phyloP scores from a whole-genome alignment of 805 yeast species.

The Lipomyces sp. region DNA sequence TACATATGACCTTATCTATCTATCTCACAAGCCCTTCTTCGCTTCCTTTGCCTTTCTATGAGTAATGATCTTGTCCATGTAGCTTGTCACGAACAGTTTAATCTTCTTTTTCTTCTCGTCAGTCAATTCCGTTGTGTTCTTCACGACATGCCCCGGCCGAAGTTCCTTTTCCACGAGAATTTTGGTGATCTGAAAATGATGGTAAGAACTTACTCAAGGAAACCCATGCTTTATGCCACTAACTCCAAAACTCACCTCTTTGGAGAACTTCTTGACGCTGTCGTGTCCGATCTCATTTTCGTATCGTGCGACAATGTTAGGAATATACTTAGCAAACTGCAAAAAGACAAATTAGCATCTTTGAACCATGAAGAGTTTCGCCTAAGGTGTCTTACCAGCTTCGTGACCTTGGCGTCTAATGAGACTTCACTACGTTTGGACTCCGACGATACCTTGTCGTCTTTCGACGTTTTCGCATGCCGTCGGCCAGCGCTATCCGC shows the following conservation, averaged over 20 bases:
- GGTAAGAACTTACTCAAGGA: too few species aligned
- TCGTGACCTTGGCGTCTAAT: slow-evolving; percentile 16
- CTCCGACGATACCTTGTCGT: background rate
- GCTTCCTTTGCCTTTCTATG: slow-evolving; percentile 3
- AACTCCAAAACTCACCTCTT: slow-evolving; percentile 44
- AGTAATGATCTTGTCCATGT: slow-evolving; percentile 59
- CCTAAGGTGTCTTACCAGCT: slow-evolving; percentile 7
- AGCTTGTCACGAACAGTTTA: slow-evolving; percentile 56
- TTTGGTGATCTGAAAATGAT: slow-evolving; percentile 52
- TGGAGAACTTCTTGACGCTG: slow-evolving; percentile 69
- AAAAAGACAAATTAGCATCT: slow-evolving; percentile 25
- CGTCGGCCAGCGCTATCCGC: background rate
- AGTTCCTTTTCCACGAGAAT: slow-evolving; percentile 66
- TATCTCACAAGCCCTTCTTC: too few species aligned
- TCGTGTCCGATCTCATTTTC: slow-evolving; percentile 63
- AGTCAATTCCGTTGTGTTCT: slow-evolving; percentile 53
- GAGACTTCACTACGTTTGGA: background rate
- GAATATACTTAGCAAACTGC: slow-evolving; percentile 69
- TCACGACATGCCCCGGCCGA: slow-evolving; percentile 37
- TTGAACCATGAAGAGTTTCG: background rate
- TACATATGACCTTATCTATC: too few species aligned
- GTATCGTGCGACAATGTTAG: slow-evolving; percentile 69
- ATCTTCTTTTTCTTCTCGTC: slow-evolving; percentile 67
- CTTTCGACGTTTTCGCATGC: background rate
- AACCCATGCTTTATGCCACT: too few species aligned